Conservation (phyloP, 2,329 filamentous ascomycete species). For the Paraphaeosphaeria sporulosa region DNA sequence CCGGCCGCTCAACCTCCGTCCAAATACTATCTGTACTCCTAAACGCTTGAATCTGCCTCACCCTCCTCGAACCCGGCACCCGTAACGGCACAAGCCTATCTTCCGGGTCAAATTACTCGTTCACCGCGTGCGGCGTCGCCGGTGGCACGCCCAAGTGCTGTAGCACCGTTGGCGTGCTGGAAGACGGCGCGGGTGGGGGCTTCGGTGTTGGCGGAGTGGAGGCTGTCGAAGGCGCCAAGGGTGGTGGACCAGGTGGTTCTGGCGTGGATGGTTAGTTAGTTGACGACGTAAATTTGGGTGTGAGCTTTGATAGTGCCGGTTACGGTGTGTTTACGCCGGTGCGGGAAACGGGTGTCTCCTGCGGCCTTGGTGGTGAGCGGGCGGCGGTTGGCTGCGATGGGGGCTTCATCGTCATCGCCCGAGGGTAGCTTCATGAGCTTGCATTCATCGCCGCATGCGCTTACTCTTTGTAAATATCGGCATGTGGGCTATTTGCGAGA, state of each 20-base stretch:
- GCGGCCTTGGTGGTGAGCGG: background rate
- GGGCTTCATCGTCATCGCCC: background rate
- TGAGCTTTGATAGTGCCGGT: background rate
- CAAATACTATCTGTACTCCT: slow-evolving; percentile 2
- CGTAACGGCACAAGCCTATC: background rate
- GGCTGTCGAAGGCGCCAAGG: background rate
- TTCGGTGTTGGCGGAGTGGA: background rate
- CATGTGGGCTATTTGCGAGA: background rate
- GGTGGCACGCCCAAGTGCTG: background rate
- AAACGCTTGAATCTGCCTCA: background rate
- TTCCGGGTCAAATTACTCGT: background rate
- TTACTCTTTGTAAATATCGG: background rate
- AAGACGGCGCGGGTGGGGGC: background rate
- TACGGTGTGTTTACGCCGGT: background rate
- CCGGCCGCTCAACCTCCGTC: background rate
- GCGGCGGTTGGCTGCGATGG: background rate
- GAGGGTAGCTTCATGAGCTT: background rate
- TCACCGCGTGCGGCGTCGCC: background rate
- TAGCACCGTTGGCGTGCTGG: background rate
- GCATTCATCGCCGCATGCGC: background rate
- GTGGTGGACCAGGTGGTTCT: background rate
- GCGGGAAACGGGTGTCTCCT: background rate
- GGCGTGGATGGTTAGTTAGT: background rate
- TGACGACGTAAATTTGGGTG: background rate
- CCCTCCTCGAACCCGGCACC: background rate